phyloP scores from a whole-genome alignment of 179 eudicot species.

The Dionaea muscipula region DNA sequence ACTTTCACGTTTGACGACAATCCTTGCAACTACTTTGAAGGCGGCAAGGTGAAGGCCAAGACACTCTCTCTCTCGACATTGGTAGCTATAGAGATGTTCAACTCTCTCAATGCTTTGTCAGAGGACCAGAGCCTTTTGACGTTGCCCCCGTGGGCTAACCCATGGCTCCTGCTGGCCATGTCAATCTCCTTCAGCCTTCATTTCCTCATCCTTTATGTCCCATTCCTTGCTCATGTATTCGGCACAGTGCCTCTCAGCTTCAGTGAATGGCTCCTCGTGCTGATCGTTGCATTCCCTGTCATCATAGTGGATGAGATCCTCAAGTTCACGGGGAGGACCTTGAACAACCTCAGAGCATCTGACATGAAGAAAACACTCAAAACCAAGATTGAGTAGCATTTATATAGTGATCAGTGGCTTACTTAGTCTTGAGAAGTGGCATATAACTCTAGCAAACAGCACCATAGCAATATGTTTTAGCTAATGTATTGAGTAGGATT shows the following conservation, averaged over 20 bases:
- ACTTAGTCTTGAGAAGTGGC: no score
- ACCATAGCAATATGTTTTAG: no score
- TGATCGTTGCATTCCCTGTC: slow-evolving; percentile 12
- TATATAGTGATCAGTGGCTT: no score
- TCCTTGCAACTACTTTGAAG: slow-evolving; percentile 77
- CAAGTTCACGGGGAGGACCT: slow-evolving; percentile 11
- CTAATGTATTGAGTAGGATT: no score
- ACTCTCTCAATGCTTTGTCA: slow-evolving; percentile 85
- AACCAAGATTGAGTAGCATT: no score
- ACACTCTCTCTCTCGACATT: slow-evolving; percentile 92
- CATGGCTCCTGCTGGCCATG: slow-evolving; percentile 84
- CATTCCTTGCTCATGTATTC: slow-evolving; percentile 15
- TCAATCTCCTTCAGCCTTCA: slow-evolving; percentile 46
- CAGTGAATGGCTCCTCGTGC: slow-evolving; percentile 11
- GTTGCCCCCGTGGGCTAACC: slow-evolving; percentile 99
- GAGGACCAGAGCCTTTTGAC: slow-evolving; percentile 83
- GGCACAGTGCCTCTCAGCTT: slow-evolving; percentile 13
- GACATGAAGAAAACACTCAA: no score
- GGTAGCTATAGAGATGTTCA: slow-evolving; percentile 97
- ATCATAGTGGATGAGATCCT: slow-evolving; percentile 14
- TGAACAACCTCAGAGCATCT: no score
- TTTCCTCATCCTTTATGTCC: slow-evolving; percentile 13
- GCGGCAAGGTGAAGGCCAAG: slow-evolving; percentile 84
- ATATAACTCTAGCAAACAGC: no score
- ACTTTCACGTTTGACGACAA: slow-evolving; percentile 39